phyloP scores from a whole-genome alignment of 2,329 filamentous ascomycete genomes.

The Ophiocordyceps sinensis region DNA sequence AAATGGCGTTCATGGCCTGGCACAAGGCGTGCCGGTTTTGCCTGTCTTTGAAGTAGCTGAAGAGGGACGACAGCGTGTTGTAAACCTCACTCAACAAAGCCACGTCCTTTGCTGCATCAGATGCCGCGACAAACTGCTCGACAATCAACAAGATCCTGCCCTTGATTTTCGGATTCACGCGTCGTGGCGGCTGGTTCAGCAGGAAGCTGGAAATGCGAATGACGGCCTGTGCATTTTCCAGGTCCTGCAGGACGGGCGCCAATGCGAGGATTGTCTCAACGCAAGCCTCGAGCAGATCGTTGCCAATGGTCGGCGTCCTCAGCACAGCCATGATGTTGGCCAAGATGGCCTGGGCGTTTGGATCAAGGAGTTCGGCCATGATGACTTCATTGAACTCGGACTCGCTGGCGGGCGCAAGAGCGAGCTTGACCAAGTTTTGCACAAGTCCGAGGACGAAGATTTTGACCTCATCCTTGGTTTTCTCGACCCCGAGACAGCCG shows the following conservation, averaged over 20 bases:
- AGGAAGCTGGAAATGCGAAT: slow-evolving; percentile 70
- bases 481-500: slow-evolving; percentile 55
- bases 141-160: slow-evolving; percentile 66
- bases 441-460: slow-evolving; percentile 67
- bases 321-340: slow-evolving; percentile 56
- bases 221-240: slow-evolving; percentile 59
- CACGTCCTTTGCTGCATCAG: slow-evolving; percentile 26
- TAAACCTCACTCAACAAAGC: slow-evolving; percentile 51
- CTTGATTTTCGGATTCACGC: slow-evolving; percentile 74
- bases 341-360: slow-evolving; percentile 45
- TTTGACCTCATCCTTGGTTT: slow-evolving; percentile 77
- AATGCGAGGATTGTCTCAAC: slow-evolving; percentile 68
- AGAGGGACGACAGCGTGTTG: slow-evolving; percentile 62
- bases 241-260: slow-evolving; percentile 52
- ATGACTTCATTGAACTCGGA: slow-evolving; percentile 43
- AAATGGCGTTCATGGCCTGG: slow-evolving; percentile 57
- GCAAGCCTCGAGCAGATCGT: slow-evolving; percentile 62
- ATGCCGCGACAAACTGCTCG: slow-evolving; percentile 61
- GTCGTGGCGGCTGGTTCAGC: slow-evolving; percentile 68
- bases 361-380: slow-evolving; percentile 38
- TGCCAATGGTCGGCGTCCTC: slow-evolving; percentile 44
- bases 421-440: slow-evolving; percentile 49
- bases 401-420: slow-evolving; percentile 37
- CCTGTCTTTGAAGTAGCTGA: slow-evolving; percentile 79
- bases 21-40: slow-evolving; percentile 62